A percentile compares a stretch with the other conserved stretches of the same genome.
Conservation (phyloP, 73 alveolate species). For the Paraurostyla sp. region DNA sequence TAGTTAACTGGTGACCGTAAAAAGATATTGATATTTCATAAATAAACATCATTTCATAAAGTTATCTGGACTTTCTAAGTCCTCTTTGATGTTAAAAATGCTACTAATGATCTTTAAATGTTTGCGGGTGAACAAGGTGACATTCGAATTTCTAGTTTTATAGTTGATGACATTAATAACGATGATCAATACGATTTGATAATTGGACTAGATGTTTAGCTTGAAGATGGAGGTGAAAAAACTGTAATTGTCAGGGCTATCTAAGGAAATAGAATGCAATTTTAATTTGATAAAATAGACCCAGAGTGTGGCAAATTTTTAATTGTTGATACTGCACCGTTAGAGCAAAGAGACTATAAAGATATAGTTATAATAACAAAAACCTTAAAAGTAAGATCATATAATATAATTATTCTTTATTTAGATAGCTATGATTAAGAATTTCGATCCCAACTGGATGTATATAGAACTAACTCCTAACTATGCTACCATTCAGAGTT, state of each 20-base stretch:
- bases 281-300: background rate
- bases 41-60: background rate
- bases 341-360: constrained; percentile 5
- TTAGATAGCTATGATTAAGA: constrained; percentile 40
- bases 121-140: constrained; percentile 9
- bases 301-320: constrained; percentile 49
- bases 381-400: background rate
- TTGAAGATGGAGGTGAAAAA: constrained; percentile 8
- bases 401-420: background rate
- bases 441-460: constrained; percentile 54
- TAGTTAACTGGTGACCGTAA: background rate
- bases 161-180: constrained; percentile 35
- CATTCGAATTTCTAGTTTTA: background rate
- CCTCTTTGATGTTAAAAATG: background rate
- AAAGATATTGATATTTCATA: background rate
- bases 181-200: constrained; percentile 28
- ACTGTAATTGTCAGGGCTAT: constrained; percentile 13
- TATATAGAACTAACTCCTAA: constrained; percentile 16
- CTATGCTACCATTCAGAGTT: background rate
- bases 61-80: constrained; percentile 22
- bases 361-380: constrained; percentile 22
- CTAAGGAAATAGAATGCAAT: background rate
- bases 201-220: background rate
- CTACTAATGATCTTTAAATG: background rate
- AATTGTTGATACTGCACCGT: constrained; percentile 21